Conservation (phyloP, 2,329 filamentous ascomycete genomes). For the Talaromyces funiculosus region DNA sequence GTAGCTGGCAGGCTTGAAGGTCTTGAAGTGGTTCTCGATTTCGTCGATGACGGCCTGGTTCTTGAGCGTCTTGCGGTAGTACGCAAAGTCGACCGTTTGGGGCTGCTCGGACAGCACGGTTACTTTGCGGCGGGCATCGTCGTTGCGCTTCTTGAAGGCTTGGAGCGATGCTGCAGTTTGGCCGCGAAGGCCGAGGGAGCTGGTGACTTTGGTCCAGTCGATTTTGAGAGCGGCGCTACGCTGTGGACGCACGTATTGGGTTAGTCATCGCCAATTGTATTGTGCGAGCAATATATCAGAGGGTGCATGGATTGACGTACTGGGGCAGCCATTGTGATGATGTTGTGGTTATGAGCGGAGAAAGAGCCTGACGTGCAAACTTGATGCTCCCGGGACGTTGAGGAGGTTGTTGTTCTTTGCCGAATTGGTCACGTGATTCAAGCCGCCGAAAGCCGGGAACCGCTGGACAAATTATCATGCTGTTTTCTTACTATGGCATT, state of each 20-base stretch:
- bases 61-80: constrained; percentile 90
- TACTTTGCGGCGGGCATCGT: constrained; percentile 93
- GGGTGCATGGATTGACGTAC: constrained; percentile 24
- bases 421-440: constrained; percentile 10
- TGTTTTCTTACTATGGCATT: too few species aligned
- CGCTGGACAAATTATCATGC: background rate
- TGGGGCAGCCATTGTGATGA: constrained; percentile 22
- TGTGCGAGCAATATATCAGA: background rate
- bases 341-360: constrained; percentile 15
- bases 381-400: constrained; percentile 13
- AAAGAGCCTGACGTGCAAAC: constrained; percentile 15
- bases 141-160: constrained; percentile 99
- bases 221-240: constrained; percentile 98
- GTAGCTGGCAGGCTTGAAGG: constrained; percentile 89
- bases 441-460: constrained; percentile 10
- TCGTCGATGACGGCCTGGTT: constrained; percentile 94
- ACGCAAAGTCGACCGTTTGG: constrained; percentile 82
- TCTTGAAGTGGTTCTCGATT: constrained; percentile 91
- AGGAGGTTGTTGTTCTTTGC: constrained; percentile 13
- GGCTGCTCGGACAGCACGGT: constrained; percentile 76
- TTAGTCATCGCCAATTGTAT: constrained; percentile 17
- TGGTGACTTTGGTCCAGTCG: constrained; percentile 95
- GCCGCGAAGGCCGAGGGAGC: constrained; percentile 91
- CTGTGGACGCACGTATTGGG: constrained; percentile 47
- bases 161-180: constrained; percentile 87